These are phyloP conservation scores for Russula griseocarnosa DNA, from an alignment of 768 basidiomycete species.

Conservation along the genomic window DNA sequence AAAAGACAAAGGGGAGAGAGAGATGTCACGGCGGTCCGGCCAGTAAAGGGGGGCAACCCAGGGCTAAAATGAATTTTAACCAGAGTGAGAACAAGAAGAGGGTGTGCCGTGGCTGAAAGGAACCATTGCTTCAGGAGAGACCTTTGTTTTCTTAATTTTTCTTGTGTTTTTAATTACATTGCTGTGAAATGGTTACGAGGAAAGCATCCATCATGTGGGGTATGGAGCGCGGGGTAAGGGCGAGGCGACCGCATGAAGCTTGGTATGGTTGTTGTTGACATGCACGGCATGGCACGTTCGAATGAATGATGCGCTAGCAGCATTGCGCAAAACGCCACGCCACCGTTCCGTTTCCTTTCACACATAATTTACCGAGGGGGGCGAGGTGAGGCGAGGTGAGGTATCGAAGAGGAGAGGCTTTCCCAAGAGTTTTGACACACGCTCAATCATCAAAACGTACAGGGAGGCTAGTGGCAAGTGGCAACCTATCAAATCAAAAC, in stretches of 20 bases:
- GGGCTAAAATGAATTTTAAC: slow-evolving; percentile 7
- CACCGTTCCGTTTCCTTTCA: background rate
- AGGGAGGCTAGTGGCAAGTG: background rate
- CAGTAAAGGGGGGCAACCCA: no score
- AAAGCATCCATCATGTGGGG: slow-evolving; percentile 10
- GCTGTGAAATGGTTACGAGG: slow-evolving; percentile 11
- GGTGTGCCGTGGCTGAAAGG: slow-evolving; percentile 20
- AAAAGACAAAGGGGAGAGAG: no score
- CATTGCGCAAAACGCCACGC: no score
- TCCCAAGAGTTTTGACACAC: background rate
- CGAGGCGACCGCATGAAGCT: slow-evolving; percentile 7
- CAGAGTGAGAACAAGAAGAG: slow-evolving; percentile 17
- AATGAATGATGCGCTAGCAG: slow-evolving; percentile 1
- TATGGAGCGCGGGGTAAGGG: slow-evolving; percentile 22
- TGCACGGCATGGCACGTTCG: background rate
- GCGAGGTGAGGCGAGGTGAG: slow-evolving; percentile 18
- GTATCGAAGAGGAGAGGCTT: background rate
- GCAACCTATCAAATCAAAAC: slow-evolving; percentile 6
- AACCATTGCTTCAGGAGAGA: slow-evolving; percentile 8
- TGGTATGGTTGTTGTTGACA: background rate
- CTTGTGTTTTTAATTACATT: background rate
- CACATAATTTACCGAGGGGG: background rate
- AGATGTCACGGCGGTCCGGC: no score
- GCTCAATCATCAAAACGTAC: background rate
- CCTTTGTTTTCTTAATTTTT: slow-evolving; percentile 5